Conservation (phyloP, 768 basidiomycete genomes). For the Leccinum variicolor region DNA sequence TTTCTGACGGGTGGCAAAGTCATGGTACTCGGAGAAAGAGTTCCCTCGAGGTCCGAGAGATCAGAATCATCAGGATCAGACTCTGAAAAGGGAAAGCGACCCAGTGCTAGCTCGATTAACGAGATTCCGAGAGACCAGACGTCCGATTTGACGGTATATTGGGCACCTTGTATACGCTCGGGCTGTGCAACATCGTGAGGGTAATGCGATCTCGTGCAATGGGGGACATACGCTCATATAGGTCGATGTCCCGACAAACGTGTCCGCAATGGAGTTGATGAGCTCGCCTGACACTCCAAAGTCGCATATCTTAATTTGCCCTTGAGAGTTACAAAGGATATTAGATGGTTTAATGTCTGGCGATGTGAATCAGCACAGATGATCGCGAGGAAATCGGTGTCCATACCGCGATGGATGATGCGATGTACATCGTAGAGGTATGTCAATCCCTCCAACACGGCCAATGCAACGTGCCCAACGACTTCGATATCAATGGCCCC, state of each 20-base stretch:
- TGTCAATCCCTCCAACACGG: constrained; percentile 91
- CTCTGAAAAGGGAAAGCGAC: constrained; percentile 95
- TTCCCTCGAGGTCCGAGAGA: constrained; percentile 74
- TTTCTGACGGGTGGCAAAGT: constrained; percentile 35
- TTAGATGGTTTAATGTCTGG: constrained; percentile 99
- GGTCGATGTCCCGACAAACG: constrained; percentile 97
- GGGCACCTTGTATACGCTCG: constrained; percentile 97
- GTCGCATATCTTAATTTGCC: constrained; percentile 98
- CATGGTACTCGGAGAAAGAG: constrained; percentile 67
- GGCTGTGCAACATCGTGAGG: constrained; percentile 55
- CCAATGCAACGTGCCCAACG: constrained; percentile 90
- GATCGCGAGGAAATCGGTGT: background rate
- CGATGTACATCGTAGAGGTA: constrained; percentile 97
- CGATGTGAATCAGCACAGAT: constrained; percentile 14
- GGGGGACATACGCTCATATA: constrained; percentile 90
- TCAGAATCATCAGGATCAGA: constrained; percentile 74
- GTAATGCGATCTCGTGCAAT: constrained; percentile 8
- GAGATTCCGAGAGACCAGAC: constrained; percentile 99
- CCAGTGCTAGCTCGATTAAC: constrained; percentile 93
- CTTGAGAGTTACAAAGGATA: constrained; percentile 89
- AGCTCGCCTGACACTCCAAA: constrained; percentile 99
- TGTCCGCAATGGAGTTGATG: constrained; percentile 98
- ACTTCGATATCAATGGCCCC: constrained; percentile 92
- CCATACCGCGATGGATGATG: constrained; percentile 95
- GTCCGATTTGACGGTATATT: constrained; percentile 98